phyloP scores from a whole-genome alignment of 352 stramenopile species.

The Phytophthora kernoviae region DNA sequence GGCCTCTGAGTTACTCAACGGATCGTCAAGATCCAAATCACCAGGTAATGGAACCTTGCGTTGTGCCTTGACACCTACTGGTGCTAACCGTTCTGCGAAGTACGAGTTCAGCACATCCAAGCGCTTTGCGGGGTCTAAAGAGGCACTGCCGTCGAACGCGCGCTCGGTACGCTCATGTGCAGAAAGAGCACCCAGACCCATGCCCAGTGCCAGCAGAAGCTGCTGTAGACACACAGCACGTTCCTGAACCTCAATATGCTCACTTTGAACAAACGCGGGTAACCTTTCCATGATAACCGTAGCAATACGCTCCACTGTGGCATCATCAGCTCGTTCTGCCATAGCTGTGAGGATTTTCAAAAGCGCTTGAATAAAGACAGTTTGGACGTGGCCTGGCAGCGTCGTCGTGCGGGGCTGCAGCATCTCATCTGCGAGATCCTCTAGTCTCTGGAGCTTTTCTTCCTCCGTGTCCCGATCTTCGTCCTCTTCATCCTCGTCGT shows the following conservation, averaged over 20 bases:
- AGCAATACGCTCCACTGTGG: conserved; percentile 85
- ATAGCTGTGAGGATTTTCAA: conserved; percentile 89
- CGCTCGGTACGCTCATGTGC: conserved; percentile 67
- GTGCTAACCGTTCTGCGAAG: conserved; percentile 83
- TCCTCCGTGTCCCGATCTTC: conserved; percentile 71
- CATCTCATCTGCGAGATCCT: conserved; percentile 85
- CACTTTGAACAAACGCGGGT: conserved; percentile 88
- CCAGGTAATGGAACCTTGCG: conserved; percentile 90
- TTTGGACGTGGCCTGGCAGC: conserved; percentile 90
- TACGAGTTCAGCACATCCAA: conserved; percentile 74
- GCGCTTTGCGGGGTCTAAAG: conserved; percentile 46
- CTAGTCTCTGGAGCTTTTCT: conserved; percentile 86
- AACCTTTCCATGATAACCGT: conserved; percentile 87
- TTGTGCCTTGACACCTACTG: conserved; percentile 92
- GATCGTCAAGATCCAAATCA: conserved; percentile 70
- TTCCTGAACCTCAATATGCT: conserved; percentile 96
- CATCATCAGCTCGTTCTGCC: conserved; percentile 72
- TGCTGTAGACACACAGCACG: conserved; percentile 89
- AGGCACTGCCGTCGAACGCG: conserved; percentile 64
- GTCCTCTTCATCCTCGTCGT: conserved; percentile 81
- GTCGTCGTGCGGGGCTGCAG: conserved; percentile 80
- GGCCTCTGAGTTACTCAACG: conserved; percentile 60
- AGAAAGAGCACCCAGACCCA: conserved; percentile 61
- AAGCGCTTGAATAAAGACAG: conserved; percentile 94
- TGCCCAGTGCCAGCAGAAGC: conserved; percentile 62